These are phyloP conservation scores for Podospora tetraspora DNA, from an alignment of 495 filamentous ascomycete species.

Conservation along the genomic window DNA sequence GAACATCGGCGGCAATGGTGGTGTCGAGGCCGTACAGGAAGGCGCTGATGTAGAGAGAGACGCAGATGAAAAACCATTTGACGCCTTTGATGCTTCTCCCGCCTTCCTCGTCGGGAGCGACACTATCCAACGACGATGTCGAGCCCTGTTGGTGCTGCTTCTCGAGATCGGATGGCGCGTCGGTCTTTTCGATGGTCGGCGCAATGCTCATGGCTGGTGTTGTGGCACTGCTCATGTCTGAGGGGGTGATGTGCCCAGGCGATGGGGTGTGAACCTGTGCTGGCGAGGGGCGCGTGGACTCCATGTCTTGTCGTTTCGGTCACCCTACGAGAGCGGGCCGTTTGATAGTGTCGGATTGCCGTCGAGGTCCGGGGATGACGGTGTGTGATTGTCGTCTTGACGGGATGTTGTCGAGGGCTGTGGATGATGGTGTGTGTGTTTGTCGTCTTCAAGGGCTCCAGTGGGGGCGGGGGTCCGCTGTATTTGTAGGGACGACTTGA, in stretches of 20 bases:
- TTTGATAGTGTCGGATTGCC: background rate
- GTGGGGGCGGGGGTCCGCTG: background rate
- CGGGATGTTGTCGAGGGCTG: background rate
- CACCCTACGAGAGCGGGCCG: background rate
- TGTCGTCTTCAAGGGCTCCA: background rate
- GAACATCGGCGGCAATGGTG: conserved; percentile 58
- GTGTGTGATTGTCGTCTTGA: background rate
- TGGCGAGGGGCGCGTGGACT: background rate
- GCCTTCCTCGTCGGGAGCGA: background rate
- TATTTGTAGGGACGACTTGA: background rate
- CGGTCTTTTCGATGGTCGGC: conserved; percentile 12
- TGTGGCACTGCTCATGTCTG: conserved; percentile 14
- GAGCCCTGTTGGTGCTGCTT: background rate
- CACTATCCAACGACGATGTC: background rate
- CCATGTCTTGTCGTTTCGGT: background rate
- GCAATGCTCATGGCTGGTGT: conserved; percentile 15
- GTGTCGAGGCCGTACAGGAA: conserved; percentile 57
- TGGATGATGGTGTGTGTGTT: background rate
- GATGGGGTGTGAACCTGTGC: background rate
- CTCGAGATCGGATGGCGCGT: conserved; percentile 9
- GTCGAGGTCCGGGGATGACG: background rate
- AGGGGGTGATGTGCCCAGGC: background rate
- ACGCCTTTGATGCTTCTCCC: conserved; percentile 15
- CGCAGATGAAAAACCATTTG: conserved; percentile 41
- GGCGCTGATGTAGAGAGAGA: conserved; percentile 42